A percentile compares a stretch with the other conserved stretches of the same genome.
Conservation (phyloP, 495 filamentous ascomycete species). For the Penicillium verhagenii region DNA sequence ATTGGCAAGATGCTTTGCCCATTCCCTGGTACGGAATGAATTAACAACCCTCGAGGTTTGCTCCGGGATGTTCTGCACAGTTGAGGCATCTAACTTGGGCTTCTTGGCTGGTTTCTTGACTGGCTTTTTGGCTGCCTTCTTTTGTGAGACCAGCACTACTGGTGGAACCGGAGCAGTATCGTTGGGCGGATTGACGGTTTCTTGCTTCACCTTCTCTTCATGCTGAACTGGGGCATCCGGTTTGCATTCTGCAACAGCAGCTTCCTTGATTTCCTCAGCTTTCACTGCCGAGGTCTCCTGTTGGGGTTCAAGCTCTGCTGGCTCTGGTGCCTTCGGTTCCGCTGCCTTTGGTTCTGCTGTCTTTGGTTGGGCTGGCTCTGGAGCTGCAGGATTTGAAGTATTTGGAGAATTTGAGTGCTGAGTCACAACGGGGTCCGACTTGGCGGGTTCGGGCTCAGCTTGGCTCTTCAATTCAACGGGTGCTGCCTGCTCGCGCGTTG, state of each 20-base stretch:
- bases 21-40: conserved; percentile 91
- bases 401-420: neutral
- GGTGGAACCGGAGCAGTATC: neutral
- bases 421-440: neutral
- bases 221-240: too few relatives aligned
- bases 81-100: conserved; percentile 30
- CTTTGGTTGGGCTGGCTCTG: neutral
- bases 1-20: conserved; percentile 83
- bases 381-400: neutral
- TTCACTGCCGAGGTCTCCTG: neutral
- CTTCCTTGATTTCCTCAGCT: neutral
- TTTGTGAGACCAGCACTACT: neutral
- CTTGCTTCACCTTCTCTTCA: neutral
- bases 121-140: too few relatives aligned
- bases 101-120: conserved; percentile 17
- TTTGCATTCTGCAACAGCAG: neutral
- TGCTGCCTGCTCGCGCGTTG: neutral
- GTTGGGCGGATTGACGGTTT: neutral
- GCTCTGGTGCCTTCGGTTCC: too few relatives aligned
- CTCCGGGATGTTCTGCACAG: conserved; percentile 38
- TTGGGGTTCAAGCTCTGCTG: too few relatives aligned
- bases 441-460: neutral
- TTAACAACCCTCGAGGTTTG: conserved; percentile 66
- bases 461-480: neutral
- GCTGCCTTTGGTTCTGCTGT: neutral